phyloP scores from a whole-genome alignment of 495 filamentous ascomycete species.

The Sporormia fimetaria region DNA sequence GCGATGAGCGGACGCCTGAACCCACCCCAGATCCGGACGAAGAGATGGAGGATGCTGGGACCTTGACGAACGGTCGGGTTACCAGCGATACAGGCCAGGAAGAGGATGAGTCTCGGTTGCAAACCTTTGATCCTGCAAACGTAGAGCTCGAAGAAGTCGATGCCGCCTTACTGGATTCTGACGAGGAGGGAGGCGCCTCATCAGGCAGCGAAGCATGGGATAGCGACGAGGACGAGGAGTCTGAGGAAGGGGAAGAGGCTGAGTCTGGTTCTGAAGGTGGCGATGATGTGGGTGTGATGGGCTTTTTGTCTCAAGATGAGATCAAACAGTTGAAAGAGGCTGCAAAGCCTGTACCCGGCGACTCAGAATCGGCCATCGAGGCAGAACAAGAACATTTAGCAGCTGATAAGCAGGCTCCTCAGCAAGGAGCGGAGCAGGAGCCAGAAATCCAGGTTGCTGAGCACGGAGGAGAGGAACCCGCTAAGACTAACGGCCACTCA shows the following conservation, averaged over 20 bases:
- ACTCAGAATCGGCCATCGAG: background rate
- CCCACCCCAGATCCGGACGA: conserved; percentile 14
- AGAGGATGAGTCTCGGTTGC: conserved; percentile 10
- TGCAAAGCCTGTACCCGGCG: conserved; percentile 3
- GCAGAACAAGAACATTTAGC: background rate
- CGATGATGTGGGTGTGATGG: conserved; percentile 18
- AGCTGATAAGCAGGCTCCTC: background rate
- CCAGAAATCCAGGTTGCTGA: too few relatives aligned
- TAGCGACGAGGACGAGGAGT: conserved; percentile 14
- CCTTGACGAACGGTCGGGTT: background rate
- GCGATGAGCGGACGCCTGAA: conserved; percentile 25
- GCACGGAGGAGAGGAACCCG: too few relatives aligned
- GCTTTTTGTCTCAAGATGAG: conserved; percentile 13
- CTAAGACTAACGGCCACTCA: background rate
- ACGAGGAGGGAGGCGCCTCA: conserved; percentile 12
- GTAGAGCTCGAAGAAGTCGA: conserved; percentile 56
- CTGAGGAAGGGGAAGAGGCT: conserved; percentile 8
- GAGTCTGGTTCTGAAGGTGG: conserved; percentile 16
- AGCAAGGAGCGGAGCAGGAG: too few relatives aligned
- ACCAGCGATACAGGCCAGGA: conserved; percentile 27
- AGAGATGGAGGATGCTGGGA: conserved; percentile 18
- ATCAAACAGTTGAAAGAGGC: conserved; percentile 23
- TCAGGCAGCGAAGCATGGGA: conserved; percentile 22
- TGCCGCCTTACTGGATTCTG: conserved; percentile 41
- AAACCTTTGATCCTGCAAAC: conserved; percentile 25